These are phyloP conservation scores for Talaromyces atroroseus DNA, from an alignment of 2,329 filamentous ascomycete genomes.

Conservation along the genomic window DNA sequence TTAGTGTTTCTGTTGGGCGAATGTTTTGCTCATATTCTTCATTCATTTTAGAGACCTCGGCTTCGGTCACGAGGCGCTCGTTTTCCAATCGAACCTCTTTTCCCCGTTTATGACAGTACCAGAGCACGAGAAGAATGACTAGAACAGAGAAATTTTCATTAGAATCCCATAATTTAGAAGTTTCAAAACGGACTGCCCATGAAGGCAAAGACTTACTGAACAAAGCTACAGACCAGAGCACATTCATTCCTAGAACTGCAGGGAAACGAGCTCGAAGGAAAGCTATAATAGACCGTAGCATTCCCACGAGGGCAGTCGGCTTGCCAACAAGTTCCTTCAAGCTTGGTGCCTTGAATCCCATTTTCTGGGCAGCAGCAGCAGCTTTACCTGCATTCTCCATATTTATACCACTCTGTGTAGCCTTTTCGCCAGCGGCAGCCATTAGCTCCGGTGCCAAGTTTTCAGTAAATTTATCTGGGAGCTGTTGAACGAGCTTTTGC, in stretches of 20 bases:
- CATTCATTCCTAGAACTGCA: constrained; percentile 83
- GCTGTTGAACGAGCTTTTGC: constrained; percentile 76
- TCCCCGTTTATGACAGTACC: constrained; percentile 97
- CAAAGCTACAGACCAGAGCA: constrained; percentile 81
- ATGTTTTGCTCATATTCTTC: constrained; percentile 29
- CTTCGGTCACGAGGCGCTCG: constrained; percentile 45
- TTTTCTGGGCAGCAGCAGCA: constrained; percentile 55
- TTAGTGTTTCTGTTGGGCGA: constrained; percentile 31
- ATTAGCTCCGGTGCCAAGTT: constrained; percentile 75
- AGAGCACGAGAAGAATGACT: constrained; percentile 90
- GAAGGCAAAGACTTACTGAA: constrained; percentile 60
- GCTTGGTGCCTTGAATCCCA: constrained; percentile 63
- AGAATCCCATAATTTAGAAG: not conserved
- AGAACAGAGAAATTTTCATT: not conserved
- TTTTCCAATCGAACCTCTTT: constrained; percentile 73
- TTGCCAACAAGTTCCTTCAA: constrained; percentile 77
- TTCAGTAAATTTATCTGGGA: constrained; percentile 75
- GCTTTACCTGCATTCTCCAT: constrained; percentile 44
- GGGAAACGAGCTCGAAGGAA: constrained; percentile 85
- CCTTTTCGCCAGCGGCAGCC: constrained; percentile 64
- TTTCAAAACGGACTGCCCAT: not conserved
- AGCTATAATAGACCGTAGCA: constrained; percentile 85
- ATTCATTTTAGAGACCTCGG: constrained; percentile 39
- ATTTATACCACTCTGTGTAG: constrained; percentile 54
- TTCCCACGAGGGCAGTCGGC: constrained; percentile 75